Evolutionary conservation across 2,329 filamentous ascomycete genomes (phyloP).

Genomic region (Fusarium aywerte): DNA sequence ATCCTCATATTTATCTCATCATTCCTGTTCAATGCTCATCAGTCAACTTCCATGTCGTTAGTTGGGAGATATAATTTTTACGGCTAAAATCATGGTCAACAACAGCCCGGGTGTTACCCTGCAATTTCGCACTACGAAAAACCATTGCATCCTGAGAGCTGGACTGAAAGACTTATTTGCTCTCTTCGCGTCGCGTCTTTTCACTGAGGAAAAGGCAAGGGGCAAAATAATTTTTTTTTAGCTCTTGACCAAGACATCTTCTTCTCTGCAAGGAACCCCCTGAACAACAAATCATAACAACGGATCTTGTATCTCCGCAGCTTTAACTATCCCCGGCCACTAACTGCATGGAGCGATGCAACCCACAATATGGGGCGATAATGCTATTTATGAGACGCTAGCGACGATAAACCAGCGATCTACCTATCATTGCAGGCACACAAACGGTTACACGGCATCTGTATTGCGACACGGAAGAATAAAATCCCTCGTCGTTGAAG

Average conservation of each 20-base stretch:
- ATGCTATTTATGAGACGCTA: constrained; percentile 8
- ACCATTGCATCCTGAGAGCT: too few relatives aligned
- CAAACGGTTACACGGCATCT: constrained; percentile 27
- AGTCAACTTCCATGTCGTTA: too few relatives aligned
- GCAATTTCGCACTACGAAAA: too few relatives aligned
- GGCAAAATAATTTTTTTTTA: neutral
- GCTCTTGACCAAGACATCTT: neutral
- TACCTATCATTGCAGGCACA: constrained; percentile 9
- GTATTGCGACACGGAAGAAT: neutral
- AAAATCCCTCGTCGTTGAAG: constrained; percentile 18
- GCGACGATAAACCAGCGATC: neutral
- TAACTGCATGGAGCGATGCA: constrained; percentile 11
- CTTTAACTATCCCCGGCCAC: neutral
- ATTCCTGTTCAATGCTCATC: too few relatives aligned
- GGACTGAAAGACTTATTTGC: too few relatives aligned
- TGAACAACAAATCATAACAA: neutral
- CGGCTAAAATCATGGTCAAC: too few relatives aligned
- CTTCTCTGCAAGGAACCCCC: neutral
- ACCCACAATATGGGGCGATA: constrained; percentile 17
- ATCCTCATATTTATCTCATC: too few relatives aligned
- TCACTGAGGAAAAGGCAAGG: neutral
- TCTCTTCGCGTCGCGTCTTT: too few relatives aligned
- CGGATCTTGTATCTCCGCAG: neutral
- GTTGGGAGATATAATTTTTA: too few relatives aligned
- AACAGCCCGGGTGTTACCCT: too few relatives aligned